Evolutionary conservation across 1,284 basidiomycete species (phyloP), one percentile per base, ranked within the genome.

Genomic region (Microstroma glucosiphilum): DNA sequence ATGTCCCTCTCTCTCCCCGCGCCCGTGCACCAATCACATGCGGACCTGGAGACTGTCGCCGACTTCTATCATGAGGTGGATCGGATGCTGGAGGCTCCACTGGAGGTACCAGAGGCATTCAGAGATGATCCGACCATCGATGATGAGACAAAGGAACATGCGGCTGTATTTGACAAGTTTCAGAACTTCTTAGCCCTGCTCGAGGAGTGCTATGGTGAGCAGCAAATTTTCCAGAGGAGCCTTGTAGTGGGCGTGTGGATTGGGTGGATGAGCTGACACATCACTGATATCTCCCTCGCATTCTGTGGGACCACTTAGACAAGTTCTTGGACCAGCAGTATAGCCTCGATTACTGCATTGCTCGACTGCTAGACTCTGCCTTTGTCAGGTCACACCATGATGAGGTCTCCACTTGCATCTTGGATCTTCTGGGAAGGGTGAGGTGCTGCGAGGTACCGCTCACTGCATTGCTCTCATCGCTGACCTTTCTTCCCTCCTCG

Each of bases 121-220:
- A 17, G 43, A 17, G 43, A 48, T 48, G 43, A 48, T 12, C 17
- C 21, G 3, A 21, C 17, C 21, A 21, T 21, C 49, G n/a, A 30
- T 25, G 57, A 49, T 26, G 61, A 62, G 43, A 51, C 42, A 37
- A 26, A 56, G 40, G 23, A 51, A 40, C 26, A 64, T 57, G 30
- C 61, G 53, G 2, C 55, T 25, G 40, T 59, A 40, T 49, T 65
- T 58, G 40, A 58, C 21, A 68, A 64, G 49, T 58, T 69, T 30
- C 61, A 64, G 61, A 66, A 67, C 60, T 72, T 72, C 41, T 63
- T 72, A n/a, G 68, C 70, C 3, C 71, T 75, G 37, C 68, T 66
- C 25, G 72, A 71, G 6, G 64, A 66, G 2, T 72, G 63, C 25
- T 75, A 67, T 60, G 66, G 30, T 37, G 30, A 37, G 30, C 30